Evolutionary conservation across 768 basidiomycete genomes (phyloP).

Genomic region (Kwoniella sp.): DNA sequence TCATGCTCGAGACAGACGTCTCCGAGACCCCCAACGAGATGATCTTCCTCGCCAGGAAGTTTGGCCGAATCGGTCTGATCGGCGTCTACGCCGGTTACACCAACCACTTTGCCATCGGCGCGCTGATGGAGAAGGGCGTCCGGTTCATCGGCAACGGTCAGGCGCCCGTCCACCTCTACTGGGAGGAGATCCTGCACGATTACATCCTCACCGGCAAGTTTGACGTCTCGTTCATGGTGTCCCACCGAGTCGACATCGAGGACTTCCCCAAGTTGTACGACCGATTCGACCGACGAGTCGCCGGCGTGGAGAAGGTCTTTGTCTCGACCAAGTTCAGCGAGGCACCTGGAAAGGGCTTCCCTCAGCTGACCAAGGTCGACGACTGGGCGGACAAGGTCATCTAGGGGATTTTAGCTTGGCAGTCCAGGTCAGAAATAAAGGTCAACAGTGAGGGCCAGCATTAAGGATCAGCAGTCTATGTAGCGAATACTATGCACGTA

Average conservation of each 20-base stretch:
- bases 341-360: slow-evolving; percentile 57
- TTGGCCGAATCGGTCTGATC: slow-evolving; percentile 57
- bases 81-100: slow-evolving; percentile 66
- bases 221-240: slow-evolving; percentile 57
- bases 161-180: slow-evolving; percentile 69
- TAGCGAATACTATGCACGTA: too few relatives aligned
- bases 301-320: slow-evolving; percentile 67
- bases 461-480: too few relatives aligned
- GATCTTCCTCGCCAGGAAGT: slow-evolving; percentile 55
- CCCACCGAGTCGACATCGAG: slow-evolving; percentile 54
- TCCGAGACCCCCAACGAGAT: slow-evolving; percentile 62
- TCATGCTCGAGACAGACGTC: slow-evolving; percentile 72
- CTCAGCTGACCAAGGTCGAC: slow-evolving; percentile 56
- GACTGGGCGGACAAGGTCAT: slow-evolving; percentile 53
- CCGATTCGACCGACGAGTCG: slow-evolving; percentile 60
- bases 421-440: too few relatives aligned
- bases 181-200: slow-evolving; percentile 64
- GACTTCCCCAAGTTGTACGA: slow-evolving; percentile 62
- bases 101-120: slow-evolving; percentile 60
- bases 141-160: slow-evolving; percentile 70
- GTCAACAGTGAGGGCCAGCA: too few relatives aligned
- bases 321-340: slow-evolving; percentile 62
- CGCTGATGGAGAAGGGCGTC: slow-evolving; percentile 72
- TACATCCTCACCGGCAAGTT: slow-evolving; percentile 64
- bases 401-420: too few relatives aligned